Evolutionary conservation across 106 monocot genomes (phyloP).

Genomic region (Iris macrosiphon): DNA sequence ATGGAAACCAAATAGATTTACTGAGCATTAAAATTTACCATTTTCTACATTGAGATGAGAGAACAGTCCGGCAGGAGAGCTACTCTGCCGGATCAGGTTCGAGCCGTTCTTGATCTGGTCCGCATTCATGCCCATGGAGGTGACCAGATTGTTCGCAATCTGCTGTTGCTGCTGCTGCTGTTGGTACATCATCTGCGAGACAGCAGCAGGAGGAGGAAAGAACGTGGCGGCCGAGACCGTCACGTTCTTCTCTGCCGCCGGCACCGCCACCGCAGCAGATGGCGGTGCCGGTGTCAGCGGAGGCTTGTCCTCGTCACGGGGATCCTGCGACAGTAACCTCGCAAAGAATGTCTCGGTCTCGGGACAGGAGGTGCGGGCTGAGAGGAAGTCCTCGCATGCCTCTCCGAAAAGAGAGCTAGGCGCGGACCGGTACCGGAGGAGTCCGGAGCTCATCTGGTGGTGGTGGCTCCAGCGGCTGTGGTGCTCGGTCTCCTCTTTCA

Average conservation of each 20-base stretch:
- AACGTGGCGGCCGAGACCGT: no score
- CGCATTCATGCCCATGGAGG: constrained; percentile 17
- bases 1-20: background rate
- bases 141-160: background rate
- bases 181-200: constrained; percentile 46
- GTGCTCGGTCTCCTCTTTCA: constrained; percentile 40
- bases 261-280: background rate
- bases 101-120: constrained; percentile 10
- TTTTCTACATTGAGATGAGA: constrained; percentile 40
- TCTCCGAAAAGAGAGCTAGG: constrained; percentile 65
- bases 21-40: constrained; percentile 17
- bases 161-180: constrained; percentile 38
- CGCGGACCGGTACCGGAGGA: constrained; percentile 79
- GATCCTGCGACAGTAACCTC: constrained; percentile 50
- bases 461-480: constrained; percentile 43
- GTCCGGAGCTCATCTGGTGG: constrained; percentile 39
- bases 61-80: constrained; percentile 61
- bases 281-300: constrained; percentile 4
- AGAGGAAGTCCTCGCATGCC: constrained; percentile 51
- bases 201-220: constrained; percentile 11
- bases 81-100: constrained; percentile 45
- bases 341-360: constrained; percentile 60
- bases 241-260: constrained; percentile 10
- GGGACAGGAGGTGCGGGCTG: constrained; percentile 37
- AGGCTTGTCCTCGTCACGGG: constrained; percentile 28